Evolutionary conservation across 805 yeast genomes (phyloP), one percentile per base, ranked within the genome.

Genomic region (Wickerhamiella kurtzmanii): DNA sequence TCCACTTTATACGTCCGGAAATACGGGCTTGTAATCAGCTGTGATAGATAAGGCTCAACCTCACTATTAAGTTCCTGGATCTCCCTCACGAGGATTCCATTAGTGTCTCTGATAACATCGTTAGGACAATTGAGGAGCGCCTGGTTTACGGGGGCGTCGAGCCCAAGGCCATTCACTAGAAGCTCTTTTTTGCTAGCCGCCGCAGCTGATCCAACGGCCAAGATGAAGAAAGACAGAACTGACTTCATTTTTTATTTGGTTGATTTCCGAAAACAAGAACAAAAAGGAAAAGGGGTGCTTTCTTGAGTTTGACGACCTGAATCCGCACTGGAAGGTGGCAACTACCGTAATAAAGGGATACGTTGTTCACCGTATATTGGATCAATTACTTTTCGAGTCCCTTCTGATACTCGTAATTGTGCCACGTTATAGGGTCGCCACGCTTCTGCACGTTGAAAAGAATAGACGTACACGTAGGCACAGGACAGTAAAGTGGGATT

Each of bases 1-100:
- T 92, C 87, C 47, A 92, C 73, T 61, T 86, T 80, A 69, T 85
- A 92, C 61, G 83, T 85, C 53, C 80, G 76, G 75, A 92, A 89
- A 64, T 84, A 92, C 54, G 88, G 86, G 35, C 85, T 78, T 40
- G 72, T 60, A 6, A 80, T 82, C 40, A 89, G 63, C 4, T 73
- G 65, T 16, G 69, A 58, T n/a, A 89, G 62, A 20, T 71, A 63
- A 1, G 81, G 79, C 44, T 80, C 66, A n/a, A 80, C 64, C 37
- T 67, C 61, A 2, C 52, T 44, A 60, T 81, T 80, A 22, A 77
- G 64, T 2, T 61, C 64, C 56, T 78, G 73, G 25, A 80, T 72
- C 50, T 76, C 74, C 5, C 64, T 55, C 35, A 56, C 54, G 2
- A 63, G 57, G 13, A 49, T 5, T 6, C 18, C 45, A 13, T 44